Evolutionary conservation across 2,329 filamentous ascomycete species (phyloP).

Genomic region (Graphilbum fragrans): DNA sequence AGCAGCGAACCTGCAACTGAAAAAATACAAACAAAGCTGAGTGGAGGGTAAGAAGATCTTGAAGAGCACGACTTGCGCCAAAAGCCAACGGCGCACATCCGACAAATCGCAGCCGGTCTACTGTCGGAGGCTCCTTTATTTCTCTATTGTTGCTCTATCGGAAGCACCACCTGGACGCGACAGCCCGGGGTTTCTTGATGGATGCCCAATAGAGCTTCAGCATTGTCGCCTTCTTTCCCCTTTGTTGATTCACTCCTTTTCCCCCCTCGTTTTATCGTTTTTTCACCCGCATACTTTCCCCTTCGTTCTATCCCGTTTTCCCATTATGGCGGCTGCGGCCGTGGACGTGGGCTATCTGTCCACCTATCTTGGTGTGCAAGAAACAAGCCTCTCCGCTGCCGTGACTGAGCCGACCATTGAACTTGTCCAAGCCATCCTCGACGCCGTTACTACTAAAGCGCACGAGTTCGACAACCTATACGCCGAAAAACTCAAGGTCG

Average conservation of each 20-base stretch:
- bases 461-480: constrained; percentile 72
- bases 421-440: constrained; percentile 63
- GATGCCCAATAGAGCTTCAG: constrained; percentile 1
- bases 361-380: constrained; percentile 56
- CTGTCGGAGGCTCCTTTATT: background rate
- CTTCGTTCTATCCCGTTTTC: too few species aligned
- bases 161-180: background rate
- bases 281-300: background rate
- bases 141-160: background rate
- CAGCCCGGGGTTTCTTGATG: constrained; percentile 5
- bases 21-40: constrained; percentile 7
- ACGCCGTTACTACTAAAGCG: constrained; percentile 64
- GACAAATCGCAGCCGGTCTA: background rate
- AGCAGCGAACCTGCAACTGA: constrained; percentile 6
- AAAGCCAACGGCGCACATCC: background rate
- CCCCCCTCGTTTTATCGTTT: background rate
- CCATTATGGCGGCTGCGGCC: constrained; percentile 44
- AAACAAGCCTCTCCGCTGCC: constrained; percentile 47
- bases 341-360: constrained; percentile 65
- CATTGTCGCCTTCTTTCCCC: background rate
- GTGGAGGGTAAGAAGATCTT: background rate
- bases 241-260: background rate
- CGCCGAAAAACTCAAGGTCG: constrained; percentile 76
- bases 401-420: constrained; percentile 63
- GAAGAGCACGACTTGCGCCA: background rate